Base-by-base conservation (phyloP, 176 grass and related monocot species). In the Aegilops sharonensis region DNA sequence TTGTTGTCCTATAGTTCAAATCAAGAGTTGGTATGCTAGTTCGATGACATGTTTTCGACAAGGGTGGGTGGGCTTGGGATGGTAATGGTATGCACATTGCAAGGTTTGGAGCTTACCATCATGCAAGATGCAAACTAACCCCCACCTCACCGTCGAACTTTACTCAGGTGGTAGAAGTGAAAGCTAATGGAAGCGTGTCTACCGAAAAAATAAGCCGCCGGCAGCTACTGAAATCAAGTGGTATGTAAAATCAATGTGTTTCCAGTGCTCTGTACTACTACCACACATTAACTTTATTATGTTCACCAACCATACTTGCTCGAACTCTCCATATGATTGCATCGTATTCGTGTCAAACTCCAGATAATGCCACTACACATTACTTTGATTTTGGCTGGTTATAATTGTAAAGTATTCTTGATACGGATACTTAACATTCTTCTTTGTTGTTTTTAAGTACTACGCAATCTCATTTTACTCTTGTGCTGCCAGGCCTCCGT, bases 181-280 rank as follows among this genome's bases (percentile, higher is more conserved):
- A 84, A 80, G 90, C 90, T 45, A 86, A 90, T 87, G 97, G 92
- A 85, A 90, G 78, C 45, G 85, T 91, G 72, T 98, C 92, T 45
- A 92, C 85, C 31, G 74, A 95, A 77, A 98, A 91, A 79, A 98
- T 98, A 83, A 98, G 91, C 82, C 88, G 97, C 61, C 79, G 97
- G 64, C 94, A 98, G 83, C 87, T 98, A 77, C 64, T 98, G 87
- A 98, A 98, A 88, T 98, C 93, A 79, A 98, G 97, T 67, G 97
- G 97, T 98, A 82, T 60, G 89, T 73, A 72, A 1, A 40, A 69
- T 81, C 1, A 56, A 15, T 70, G 8, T 27, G 24, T 83, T 77
- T 60, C 30, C 61, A 17, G 67, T 66, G 18, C 56, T 76, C 76
- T 13, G 32, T 54, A 18, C 5, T 0, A 18, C 5, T 0, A 15